These are phyloP conservation scores for Castanea mollissima DNA, from an alignment of 306 rosid species.

Conservation along the genomic window DNA sequence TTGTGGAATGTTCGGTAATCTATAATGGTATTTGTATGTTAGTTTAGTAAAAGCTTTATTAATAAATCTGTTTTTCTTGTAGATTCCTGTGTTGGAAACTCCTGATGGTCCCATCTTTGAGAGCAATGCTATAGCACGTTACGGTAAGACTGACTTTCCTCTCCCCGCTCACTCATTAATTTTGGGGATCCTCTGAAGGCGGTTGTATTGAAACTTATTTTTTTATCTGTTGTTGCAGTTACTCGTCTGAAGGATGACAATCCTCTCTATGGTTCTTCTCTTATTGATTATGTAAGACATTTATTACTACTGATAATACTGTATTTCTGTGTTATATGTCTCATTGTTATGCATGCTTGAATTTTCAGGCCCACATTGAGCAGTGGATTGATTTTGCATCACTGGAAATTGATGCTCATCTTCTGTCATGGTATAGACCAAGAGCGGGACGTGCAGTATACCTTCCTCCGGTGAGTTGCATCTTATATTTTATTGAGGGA, in stretches of 20 bases:
- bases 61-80: background rate
- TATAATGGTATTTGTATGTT: background rate
- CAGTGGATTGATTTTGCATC: slow-evolving; percentile 88
- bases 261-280: slow-evolving; percentile 57
- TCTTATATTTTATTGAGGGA: background rate
- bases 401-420: slow-evolving; percentile 56
- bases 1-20: background rate
- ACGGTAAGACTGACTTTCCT: slow-evolving; percentile 31
- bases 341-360: background rate
- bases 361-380: slow-evolving; percentile 69
- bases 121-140: slow-evolving; percentile 87
- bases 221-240: slow-evolving; percentile 43
- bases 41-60: background rate
- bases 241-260: slow-evolving; percentile 50
- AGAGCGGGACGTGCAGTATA: slow-evolving; percentile 39
- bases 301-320: background rate
- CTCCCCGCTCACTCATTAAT: background rate
- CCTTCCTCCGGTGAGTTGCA: slow-evolving; percentile 61
- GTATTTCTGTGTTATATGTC: background rate
- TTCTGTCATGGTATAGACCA: slow-evolving; percentile 30
- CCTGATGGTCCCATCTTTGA: slow-evolving; percentile 74
- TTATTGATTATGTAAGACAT: slow-evolving; percentile 49
- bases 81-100: slow-evolving; percentile 81
- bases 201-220: background rate
- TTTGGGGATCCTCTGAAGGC: background rate